These are phyloP conservation scores for Kalmanozyma brasiliensis DNA, from an alignment of 1,284 basidiomycete genomes.

Conservation along the genomic window DNA sequence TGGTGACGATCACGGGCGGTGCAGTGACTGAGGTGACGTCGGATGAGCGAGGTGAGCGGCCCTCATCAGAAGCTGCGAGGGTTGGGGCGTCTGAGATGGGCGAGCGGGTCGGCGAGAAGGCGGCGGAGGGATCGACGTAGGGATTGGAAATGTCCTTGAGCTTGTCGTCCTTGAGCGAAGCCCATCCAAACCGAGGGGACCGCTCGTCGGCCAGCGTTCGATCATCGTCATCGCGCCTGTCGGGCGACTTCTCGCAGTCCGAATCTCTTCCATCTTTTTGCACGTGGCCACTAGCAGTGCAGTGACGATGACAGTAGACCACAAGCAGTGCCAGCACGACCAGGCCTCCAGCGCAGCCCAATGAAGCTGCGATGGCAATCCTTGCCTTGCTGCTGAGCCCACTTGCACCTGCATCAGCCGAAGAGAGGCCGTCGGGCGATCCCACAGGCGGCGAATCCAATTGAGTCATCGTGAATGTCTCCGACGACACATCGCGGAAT, in stretches of 20 bases:
- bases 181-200: constrained; percentile 40
- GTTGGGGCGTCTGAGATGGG: constrained; percentile 46
- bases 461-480: constrained; percentile 21
- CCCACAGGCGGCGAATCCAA: too few species aligned
- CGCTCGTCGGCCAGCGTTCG: constrained; percentile 47
- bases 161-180: constrained; percentile 28
- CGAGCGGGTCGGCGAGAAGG: constrained; percentile 15
- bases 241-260: constrained; percentile 31
- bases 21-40: constrained; percentile 10
- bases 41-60: too few species aligned
- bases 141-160: constrained; percentile 35
- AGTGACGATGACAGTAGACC: constrained; percentile 51
- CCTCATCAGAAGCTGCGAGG: constrained; percentile 34
- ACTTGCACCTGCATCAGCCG: constrained; percentile 6
- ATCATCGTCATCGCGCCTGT: constrained; percentile 38
- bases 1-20: constrained; percentile 31
- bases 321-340: constrained; percentile 52
- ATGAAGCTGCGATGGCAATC: constrained; percentile 47
- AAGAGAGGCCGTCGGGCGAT: constrained; percentile 17
- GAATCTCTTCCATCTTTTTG: constrained; percentile 16
- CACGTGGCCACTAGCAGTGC: constrained; percentile 50
- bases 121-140: constrained; percentile 34
- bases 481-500: constrained; percentile 12
- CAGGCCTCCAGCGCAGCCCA: constrained; percentile 54
- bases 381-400: constrained; percentile 45